Conservation (phyloP, 345 rosid genomes). For the Euphorbia lathyris region DNA sequence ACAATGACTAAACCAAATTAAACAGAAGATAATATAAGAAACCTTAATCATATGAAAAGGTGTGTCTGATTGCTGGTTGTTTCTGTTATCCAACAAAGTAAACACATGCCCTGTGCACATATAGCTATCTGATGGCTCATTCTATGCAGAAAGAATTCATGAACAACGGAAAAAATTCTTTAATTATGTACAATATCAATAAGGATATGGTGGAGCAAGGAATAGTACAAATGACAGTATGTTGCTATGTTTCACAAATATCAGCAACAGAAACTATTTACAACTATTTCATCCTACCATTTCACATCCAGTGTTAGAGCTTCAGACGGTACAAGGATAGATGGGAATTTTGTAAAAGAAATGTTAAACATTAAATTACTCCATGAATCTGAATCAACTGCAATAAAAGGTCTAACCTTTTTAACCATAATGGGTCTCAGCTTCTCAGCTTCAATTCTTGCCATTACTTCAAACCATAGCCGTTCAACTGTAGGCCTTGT, state of each 20-base stretch:
- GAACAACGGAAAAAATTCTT: not conserved
- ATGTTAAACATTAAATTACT: slow-evolving; percentile 63
- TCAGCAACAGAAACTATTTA: slow-evolving; percentile 19
- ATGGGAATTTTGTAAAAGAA: slow-evolving; percentile 74
- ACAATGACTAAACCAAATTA: not conserved
- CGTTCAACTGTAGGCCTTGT: slow-evolving; percentile 56
- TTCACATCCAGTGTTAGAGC: slow-evolving; percentile 77
- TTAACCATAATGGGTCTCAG: slow-evolving; percentile 46
- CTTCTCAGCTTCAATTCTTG: slow-evolving; percentile 52
- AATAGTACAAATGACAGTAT: not conserved
- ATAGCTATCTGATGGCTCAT: not conserved
- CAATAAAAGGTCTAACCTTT: slow-evolving; percentile 53
- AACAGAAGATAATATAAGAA: not conserved
- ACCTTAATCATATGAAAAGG: not conserved
- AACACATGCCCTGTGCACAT: not conserved
- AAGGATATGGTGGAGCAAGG: not conserved
- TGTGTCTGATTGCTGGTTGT: not conserved
- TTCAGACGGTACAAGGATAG: slow-evolving; percentile 68
- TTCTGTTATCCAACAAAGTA: not conserved
- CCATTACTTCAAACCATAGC: slow-evolving; percentile 61
- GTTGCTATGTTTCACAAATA: not conserved
- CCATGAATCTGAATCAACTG: slow-evolving; percentile 64
- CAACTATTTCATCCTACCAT: slow-evolving; percentile 46
- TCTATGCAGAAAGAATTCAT: not conserved
- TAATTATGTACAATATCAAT: not conserved